Base-by-base conservation (phyloP, 2,329 filamentous ascomycete genomes). In the Beauveria caledonica region DNA sequence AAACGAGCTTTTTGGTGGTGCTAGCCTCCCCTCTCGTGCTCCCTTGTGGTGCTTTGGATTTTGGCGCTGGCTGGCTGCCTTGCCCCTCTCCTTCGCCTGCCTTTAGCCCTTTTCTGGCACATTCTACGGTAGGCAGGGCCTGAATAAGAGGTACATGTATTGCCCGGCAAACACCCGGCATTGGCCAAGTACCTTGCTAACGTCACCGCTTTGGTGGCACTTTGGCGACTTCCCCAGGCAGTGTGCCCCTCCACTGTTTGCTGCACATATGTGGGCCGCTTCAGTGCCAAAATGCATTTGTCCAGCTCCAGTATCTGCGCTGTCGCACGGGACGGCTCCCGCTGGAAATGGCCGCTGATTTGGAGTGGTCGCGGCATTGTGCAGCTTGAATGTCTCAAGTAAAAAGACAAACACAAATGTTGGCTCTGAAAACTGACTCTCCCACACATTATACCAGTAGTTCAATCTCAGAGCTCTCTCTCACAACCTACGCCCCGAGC, bases 51-150 rank as follows among this genome's bases (percentile, higher is more conserved):
- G 54, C 44, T 33, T 25, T 33, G 10, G 40, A 15, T 19, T n/a
- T 13, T 40, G 44, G 15, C 33, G 46, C 33, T 36, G n/a, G 27
- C 39, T 23, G 42, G 39, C 15, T 40, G 40, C 50, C 49, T 59
- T 53, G 48, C 42, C 58, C 58, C 49, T 52, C 56, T 39, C 49
- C 49, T 40, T 29, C 29, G 40, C 40, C 42, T 40, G 21, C 50
- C 49, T 54, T 60, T 51, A 55, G 52, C 58, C 23, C 50, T 50
- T 60, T 60, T 60, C 58, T 60, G 58, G 52, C 58, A 60, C 58
- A 13, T 60, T 60, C 58, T 19, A 60, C 52, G 51, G 58, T 33
- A 21, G 39, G 25, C 42, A 50, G 44, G 19, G 49, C 15, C 19
- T 15, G 33, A 27, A 11, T 15, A 54, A 23, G 15, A 29, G 33